Evolutionary conservation across 2,329 filamentous ascomycete genomes (phyloP).

Genomic region (Bipolaris oryzae): DNA sequence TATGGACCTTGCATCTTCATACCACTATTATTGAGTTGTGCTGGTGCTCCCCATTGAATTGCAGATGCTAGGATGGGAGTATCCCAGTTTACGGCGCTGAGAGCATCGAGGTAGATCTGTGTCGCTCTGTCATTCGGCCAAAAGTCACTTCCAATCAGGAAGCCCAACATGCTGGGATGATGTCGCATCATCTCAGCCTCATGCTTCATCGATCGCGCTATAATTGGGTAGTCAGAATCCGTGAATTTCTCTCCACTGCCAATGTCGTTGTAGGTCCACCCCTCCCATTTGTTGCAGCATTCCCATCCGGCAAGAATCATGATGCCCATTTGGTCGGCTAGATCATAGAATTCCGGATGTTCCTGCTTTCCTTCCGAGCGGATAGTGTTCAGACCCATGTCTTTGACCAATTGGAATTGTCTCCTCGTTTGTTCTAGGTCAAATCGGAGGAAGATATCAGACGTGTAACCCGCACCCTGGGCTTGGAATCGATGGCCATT

Average conservation of each 20-base stretch:
- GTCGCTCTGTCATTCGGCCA: constrained; percentile 66
- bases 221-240: constrained; percentile 61
- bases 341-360: constrained; percentile 64
- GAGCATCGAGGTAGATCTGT: constrained; percentile 58
- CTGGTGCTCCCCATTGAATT: constrained; percentile 60
- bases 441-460: constrained; percentile 68
- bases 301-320: constrained; percentile 70
- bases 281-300: constrained; percentile 72
- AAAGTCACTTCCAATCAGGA: constrained; percentile 66
- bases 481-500: constrained; percentile 66
- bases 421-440: constrained; percentile 54
- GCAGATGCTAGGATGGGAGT: constrained; percentile 64
- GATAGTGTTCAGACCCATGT: constrained; percentile 68
- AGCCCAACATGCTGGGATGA: constrained; percentile 65
- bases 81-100: constrained; percentile 61
- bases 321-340: constrained; percentile 64
- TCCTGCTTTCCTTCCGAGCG: constrained; percentile 70
- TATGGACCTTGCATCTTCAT: constrained; percentile 72
- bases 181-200: constrained; percentile 65
- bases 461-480: constrained; percentile 64
- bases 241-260: constrained; percentile 55
- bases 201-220: constrained; percentile 62
- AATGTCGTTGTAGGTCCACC: constrained; percentile 67
- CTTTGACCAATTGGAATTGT: constrained; percentile 61
- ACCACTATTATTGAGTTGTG: constrained; percentile 60